Evolutionary conservation across 305 asterid genomes (phyloP).

Genomic region (Petunia hybrid): DNA sequence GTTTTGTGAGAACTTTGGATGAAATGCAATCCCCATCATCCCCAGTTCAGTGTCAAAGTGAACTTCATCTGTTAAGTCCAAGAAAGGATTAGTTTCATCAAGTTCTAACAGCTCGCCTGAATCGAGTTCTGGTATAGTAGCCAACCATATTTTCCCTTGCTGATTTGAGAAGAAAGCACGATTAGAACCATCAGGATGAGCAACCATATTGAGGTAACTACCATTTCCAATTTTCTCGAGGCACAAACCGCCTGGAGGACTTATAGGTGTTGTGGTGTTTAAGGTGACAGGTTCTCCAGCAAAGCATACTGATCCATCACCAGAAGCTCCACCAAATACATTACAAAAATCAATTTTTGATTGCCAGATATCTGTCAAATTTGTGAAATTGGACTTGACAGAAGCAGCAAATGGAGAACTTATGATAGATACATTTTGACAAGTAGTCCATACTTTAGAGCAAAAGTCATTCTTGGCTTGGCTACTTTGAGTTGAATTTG

Average conservation of each 20-base stretch:
- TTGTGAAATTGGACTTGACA: conserved; percentile 55
- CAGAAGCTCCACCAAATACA: conserved; percentile 71
- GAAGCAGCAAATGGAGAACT: conserved; percentile 72
- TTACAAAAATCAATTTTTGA: conserved; percentile 71
- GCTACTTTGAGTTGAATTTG: conserved; percentile 59
- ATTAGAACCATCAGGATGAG: conserved; percentile 87
- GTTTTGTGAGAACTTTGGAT: conserved; percentile 68
- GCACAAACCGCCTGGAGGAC: conserved; percentile 78
- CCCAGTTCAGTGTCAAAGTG: conserved; percentile 77
- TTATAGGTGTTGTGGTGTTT: conserved; percentile 48
- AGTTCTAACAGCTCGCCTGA: conserved; percentile 62
- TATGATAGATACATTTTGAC: conserved; percentile 67
- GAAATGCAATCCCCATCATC: conserved; percentile 79
- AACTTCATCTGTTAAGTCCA: conserved; percentile 83
- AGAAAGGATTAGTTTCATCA: conserved; percentile 64
- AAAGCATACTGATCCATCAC: conserved; percentile 59
- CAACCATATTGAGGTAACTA: conserved; percentile 74
- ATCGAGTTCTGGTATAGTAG: conserved; percentile 64
- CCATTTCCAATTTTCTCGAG: conserved; percentile 83
- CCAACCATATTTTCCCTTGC: conserved; percentile 82
- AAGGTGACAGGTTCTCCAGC: conserved; percentile 58
- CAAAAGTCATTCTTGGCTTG: conserved; percentile 61
- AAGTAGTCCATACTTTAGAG: conserved; percentile 70
- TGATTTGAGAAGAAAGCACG: conserved; percentile 89
- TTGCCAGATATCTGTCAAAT: conserved; percentile 66